These are phyloP conservation scores for Omphalotus guepiniiformis DNA, from an alignment of 768 basidiomycete genomes.

Conservation along the genomic window DNA sequence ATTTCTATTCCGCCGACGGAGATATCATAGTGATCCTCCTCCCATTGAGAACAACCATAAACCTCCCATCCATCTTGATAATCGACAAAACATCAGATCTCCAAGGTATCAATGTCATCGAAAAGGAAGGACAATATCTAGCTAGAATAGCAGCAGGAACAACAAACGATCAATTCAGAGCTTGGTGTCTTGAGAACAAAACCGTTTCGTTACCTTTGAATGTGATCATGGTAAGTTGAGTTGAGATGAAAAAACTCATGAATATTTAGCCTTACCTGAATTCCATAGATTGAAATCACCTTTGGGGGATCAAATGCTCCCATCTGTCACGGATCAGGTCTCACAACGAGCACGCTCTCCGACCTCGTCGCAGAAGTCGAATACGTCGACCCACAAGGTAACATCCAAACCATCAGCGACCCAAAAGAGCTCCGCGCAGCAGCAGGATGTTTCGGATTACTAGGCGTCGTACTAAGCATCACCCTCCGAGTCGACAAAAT, in stretches of 20 bases:
- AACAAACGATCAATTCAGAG: constrained; percentile 24
- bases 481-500: constrained; percentile 23
- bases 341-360: constrained; percentile 18
- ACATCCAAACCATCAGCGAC: constrained; percentile 15
- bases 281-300: constrained; percentile 19
- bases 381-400: constrained; percentile 23
- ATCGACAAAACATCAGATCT: not conserved
- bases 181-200: constrained; percentile 19
- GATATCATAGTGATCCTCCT: not conserved
- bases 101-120: not conserved
- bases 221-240: constrained; percentile 26
- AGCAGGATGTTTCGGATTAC: constrained; percentile 22
- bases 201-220: constrained; percentile 20
- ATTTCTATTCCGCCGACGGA: not conserved
- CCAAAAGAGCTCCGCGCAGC: constrained; percentile 21
- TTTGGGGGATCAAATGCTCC: constrained; percentile 23
- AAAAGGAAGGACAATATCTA: not conserved
- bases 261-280: not conserved
- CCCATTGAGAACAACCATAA: not conserved
- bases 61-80: not conserved
- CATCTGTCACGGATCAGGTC: constrained; percentile 24
- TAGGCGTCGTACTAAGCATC: constrained; percentile 22
- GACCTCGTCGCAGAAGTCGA: constrained; percentile 21
- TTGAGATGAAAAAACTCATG: not conserved
- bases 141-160: constrained; percentile 16